phyloP scores from a whole-genome alignment of 164 flowering plant genomes.

The Magnolia sinica region DNA sequence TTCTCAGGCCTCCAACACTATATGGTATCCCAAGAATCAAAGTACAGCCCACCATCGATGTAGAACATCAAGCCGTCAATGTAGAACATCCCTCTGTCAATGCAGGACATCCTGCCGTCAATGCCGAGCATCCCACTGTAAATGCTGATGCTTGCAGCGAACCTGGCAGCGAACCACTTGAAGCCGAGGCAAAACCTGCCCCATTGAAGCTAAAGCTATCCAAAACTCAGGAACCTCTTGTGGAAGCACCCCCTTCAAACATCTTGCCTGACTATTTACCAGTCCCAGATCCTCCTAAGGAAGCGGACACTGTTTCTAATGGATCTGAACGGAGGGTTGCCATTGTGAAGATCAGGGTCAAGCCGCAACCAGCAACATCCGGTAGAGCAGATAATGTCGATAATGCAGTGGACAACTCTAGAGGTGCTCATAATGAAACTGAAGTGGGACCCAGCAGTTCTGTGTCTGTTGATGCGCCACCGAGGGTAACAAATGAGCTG shows the following conservation, averaged over 20 bases:
- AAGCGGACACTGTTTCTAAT: slow-evolving; percentile 54
- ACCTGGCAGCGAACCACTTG: slow-evolving; percentile 40
- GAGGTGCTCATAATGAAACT: slow-evolving; percentile 39
- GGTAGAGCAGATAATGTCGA: slow-evolving; percentile 57
- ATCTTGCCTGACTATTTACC: slow-evolving; percentile 20
- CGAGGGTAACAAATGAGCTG: slow-evolving; percentile 41
- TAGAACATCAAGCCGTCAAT: slow-evolving; percentile 17
- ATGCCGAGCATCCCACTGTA: slow-evolving; percentile 15
- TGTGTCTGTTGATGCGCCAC: slow-evolving; percentile 86
- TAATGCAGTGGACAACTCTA: slow-evolving; percentile 48
- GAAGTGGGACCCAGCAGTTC: slow-evolving; percentile 79
- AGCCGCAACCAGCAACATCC: slow-evolving; percentile 59
- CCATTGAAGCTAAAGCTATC: slow-evolving; percentile 40
- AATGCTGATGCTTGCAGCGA: slow-evolving; percentile 43
- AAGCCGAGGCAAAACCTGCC: slow-evolving; percentile 34
- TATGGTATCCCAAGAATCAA: slow-evolving; percentile 72
- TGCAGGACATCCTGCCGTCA: background rate
- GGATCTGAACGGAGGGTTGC: slow-evolving; percentile 56
- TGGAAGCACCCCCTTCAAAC: slow-evolving; percentile 8
- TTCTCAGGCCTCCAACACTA: slow-evolving; percentile 78
- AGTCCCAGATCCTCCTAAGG: slow-evolving; percentile 40
- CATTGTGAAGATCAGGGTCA: slow-evolving; percentile 70
- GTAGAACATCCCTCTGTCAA: background rate
- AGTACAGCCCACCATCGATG: slow-evolving; percentile 28
- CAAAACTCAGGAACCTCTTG: slow-evolving; percentile 34